Evolutionary conservation across 2,329 filamentous ascomycete species (phyloP).

Genomic region (Aschersonia sp.): DNA sequence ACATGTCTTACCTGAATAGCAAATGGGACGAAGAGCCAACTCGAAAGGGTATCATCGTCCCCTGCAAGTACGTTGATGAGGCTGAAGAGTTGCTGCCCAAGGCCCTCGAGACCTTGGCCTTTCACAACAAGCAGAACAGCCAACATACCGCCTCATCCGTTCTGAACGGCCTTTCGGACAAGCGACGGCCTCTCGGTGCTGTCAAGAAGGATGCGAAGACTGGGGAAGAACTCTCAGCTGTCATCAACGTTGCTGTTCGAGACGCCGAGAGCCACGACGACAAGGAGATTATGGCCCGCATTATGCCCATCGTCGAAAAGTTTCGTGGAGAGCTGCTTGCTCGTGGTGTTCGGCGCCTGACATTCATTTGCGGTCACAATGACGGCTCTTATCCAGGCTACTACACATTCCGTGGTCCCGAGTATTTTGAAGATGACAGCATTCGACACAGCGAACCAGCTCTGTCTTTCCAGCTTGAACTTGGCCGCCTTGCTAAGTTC

Average conservation of each 20-base stretch:
- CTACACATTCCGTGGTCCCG: conserved; percentile 92
- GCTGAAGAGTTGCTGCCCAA: conserved; percentile 74
- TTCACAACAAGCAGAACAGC: conserved; percentile 41
- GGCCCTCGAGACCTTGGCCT: conserved; percentile 71
- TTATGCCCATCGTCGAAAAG: conserved; percentile 60
- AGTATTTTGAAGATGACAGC: conserved; percentile 80
- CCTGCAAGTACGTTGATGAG: conserved; percentile 87
- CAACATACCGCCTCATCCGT: conserved; percentile 37
- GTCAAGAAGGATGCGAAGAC: conserved; percentile 21
- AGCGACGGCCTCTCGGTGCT: conserved; percentile 38
- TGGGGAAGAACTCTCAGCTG: conserved; percentile 72
- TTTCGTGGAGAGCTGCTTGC: conserved; percentile 73
- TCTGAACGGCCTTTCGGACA: conserved; percentile 59
- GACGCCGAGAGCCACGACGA: conserved; percentile 79
- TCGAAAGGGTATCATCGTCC: conserved; percentile 87
- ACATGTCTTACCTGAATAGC: conserved; percentile 77
- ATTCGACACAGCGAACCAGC: conserved; percentile 96
- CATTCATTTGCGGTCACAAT: conserved; percentile 89
- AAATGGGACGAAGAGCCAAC: conserved; percentile 62
- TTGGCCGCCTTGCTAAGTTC: conserved; percentile 89
- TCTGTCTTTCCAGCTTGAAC: conserved; percentile 94
- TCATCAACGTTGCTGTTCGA: conserved; percentile 82
- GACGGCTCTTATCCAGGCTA: conserved; percentile 93
- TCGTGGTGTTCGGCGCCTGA: conserved; percentile 74
- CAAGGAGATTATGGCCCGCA: conserved; percentile 61